Evolutionary conservation across 192 early-diverging fungal genomes (phyloP), one percentile per base, ranked within the genome.

Genomic region (Coemansia reversa): DNA sequence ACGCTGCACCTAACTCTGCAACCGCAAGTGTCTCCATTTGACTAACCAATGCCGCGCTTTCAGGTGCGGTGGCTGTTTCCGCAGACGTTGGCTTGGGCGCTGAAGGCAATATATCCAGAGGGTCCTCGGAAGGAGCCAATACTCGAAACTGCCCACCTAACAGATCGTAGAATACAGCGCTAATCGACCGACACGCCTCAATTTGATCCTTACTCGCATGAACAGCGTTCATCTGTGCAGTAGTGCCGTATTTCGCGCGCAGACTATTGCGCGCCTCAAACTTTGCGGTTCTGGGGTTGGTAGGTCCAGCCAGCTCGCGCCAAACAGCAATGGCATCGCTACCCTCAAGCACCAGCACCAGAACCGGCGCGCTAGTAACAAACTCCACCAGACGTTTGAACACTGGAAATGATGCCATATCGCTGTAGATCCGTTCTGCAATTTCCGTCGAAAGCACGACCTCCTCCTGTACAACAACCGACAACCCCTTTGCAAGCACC

Each of bases 201-300:
- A n/a, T 22, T 24, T 48, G 0, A 53, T 78, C 75, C 57, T 78
- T 78, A 54, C 83, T 84, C 4, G 80, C 85, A 65, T 86, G 85
- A 11, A 85, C 75, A 0, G 84, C 84, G 60, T 86, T 86, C 65
- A 61, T 72, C 65, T 84, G 81, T 49, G 76, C 82, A 28, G 67
- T 67, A 7, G 67, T 60, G 57, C 85, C 85, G 67, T 66, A 85
- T 58, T 65, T 70, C 18, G 84, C 84, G 14, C 85, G 76, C 33
- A 86, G 63, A 39, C 82, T 83, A 64, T 78, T 70, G 54, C 77
- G 83, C 27, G 61, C 71, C 35, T 75, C 64, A 8, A 75, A 62
- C 39, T 62, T 67, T 25, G 83, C 84, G 14, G 69, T 65, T 29
- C 58, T 60, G 3, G 82, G 77, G 51, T 86, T 74, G 24, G 81